phyloP scores from a whole-genome alignment of 2,329 filamentous ascomycete species.

The Alternaria ethzedia region DNA sequence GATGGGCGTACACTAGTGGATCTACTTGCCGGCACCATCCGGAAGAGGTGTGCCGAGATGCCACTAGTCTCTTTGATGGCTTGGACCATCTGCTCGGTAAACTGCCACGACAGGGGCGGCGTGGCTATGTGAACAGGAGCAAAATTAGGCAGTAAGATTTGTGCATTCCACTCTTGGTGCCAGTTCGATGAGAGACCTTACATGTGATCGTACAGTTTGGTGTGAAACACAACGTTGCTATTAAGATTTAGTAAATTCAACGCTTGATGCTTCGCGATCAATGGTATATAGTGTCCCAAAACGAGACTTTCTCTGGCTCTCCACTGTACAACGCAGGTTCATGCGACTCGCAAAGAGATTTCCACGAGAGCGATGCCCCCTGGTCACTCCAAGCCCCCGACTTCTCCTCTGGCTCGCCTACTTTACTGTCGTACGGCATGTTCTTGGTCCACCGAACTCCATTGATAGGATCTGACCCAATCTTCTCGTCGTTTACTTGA shows the following conservation, averaged over 20 bases:
- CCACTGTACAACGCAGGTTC: not conserved
- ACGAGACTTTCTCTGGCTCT: not conserved
- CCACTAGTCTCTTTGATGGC: not conserved
- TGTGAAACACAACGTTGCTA: not conserved
- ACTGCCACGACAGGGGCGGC: not conserved
- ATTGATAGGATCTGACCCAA: not conserved
- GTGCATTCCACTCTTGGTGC: not conserved
- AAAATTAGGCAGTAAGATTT: not conserved
- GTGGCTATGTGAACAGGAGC: not conserved
- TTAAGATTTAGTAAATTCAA: not conserved
- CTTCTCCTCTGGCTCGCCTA: not conserved
- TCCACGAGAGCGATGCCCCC: not conserved
- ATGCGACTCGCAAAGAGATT: not conserved
- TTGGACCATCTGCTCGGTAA: not conserved
- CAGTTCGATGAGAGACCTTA: not conserved
- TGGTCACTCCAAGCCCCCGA: not conserved
- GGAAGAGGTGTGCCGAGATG: not conserved
- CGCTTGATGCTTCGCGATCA: not conserved
- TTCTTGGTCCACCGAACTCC: not conserved
- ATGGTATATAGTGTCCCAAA: not conserved
- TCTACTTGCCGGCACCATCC: not conserved
- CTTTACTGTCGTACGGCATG: not conserved
- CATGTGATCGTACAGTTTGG: not conserved
- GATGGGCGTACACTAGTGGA: not conserved
- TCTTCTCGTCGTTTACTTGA: not conserved